Percentiles rank a stretch among this genome's conserved stretches.
Conservation (phyloP, 176 grass and related monocot species). For the Puccinellia tenuiflora region DNA sequence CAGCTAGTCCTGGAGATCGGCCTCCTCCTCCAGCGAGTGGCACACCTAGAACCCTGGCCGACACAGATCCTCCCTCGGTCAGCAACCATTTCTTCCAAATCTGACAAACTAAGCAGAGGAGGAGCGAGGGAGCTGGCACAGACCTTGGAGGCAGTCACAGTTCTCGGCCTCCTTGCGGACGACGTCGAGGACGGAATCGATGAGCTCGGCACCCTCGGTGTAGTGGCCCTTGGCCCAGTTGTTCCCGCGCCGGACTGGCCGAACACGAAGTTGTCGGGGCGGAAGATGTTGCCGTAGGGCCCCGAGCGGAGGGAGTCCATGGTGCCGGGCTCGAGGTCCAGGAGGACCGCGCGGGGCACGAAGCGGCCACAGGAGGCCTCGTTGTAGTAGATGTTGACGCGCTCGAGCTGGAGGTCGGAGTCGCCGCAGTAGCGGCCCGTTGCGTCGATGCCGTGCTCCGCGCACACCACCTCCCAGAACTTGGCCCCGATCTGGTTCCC, state of each 20-base stretch:
- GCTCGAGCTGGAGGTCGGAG: slow-evolving; percentile 62
- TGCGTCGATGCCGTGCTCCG: slow-evolving; percentile 88
- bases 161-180: slow-evolving; percentile 97
- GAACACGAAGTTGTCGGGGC: slow-evolving; percentile 86
- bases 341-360: slow-evolving; percentile 53
- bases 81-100: slow-evolving; percentile 28
- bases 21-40: too few species aligned
- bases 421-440: slow-evolving; percentile 65
- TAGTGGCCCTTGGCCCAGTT: slow-evolving; percentile 99
- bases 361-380: slow-evolving; percentile 70
- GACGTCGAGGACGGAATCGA: slow-evolving; percentile 86
- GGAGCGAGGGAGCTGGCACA: neutral
- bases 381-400: slow-evolving; percentile 77
- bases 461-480: slow-evolving; percentile 99
- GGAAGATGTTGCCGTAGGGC: slow-evolving; percentile 60
- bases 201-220: slow-evolving; percentile 92
- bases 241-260: slow-evolving; percentile 82
- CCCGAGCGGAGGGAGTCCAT: slow-evolving; percentile 61
- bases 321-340: slow-evolving; percentile 69
- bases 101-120: slow-evolving; percentile 34
- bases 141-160: slow-evolving; percentile 89
- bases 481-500: slow-evolving; percentile 99
- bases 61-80: too few species aligned
- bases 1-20: too few species aligned
- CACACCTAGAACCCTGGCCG: too few species aligned